These are phyloP conservation scores for Vitis labrusca DNA, from an alignment of 164 flowering plant species.

Conservation along the genomic window DNA sequence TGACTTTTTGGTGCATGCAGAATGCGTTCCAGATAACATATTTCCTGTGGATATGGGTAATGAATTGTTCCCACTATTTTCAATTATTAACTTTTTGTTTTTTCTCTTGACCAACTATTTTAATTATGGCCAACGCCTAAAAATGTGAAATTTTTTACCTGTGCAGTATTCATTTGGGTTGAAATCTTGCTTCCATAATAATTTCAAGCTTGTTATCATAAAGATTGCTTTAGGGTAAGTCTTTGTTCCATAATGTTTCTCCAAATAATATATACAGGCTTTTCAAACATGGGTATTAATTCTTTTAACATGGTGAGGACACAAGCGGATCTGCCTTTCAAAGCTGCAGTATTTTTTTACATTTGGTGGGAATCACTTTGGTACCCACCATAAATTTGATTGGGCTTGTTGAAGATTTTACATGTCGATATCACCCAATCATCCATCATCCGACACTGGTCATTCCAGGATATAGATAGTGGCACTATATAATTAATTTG, in stretches of 20 bases:
- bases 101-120: background rate
- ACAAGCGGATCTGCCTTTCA: background rate
- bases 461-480: background rate
- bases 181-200: conserved; percentile 58
- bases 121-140: background rate
- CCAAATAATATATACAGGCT: background rate
- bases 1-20: conserved; percentile 45
- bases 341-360: background rate
- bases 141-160: background rate
- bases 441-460: background rate
- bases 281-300: background rate
- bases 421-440: background rate
- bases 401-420: background rate
- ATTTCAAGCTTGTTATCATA: conserved; percentile 26
- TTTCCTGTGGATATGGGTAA: conserved; percentile 97
- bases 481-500: background rate
- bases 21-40: conserved; percentile 92
- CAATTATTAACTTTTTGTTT: background rate
- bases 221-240: conserved; percentile 58
- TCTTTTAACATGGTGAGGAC: background rate
- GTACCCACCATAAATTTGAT: background rate
- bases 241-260: background rate
- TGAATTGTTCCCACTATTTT: background rate
- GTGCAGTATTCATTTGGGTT: conserved; percentile 58
- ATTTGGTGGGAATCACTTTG: background rate